Evolutionary conservation across 139 green algal genomes (phyloP), one percentile per base, ranked within the genome.

Genomic region (Chlorella sp.): DNA sequence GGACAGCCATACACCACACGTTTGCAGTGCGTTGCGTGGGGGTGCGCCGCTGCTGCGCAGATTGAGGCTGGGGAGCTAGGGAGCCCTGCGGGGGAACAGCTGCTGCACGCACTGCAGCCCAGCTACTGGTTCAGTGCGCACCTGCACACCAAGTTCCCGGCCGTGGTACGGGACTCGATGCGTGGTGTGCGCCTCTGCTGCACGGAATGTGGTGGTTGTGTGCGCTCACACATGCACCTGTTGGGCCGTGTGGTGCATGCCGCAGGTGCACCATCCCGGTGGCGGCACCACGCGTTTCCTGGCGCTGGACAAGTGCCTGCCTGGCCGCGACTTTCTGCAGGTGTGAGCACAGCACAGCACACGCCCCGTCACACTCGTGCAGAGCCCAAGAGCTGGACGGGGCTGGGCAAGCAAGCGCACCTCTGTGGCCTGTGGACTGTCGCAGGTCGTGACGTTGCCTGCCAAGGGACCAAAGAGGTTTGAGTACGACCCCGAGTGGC

Each of bases 281-380:
- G 73, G 36, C 55, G 30, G 62, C 30, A 49, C 33, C n/a, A 97
- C 92, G 0, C 75, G 83, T 1, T 99, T 99, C 76, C 81, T 99
- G 49, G 90, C 95, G 0, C 81, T 99, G 33, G 94, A 99, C 87
- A 99, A 99, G 86, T 97, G 92, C 85, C 84, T 99, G 23, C 95
- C 95, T 1, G 77, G 85, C 2, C 66, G 93, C 27, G 80, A 93
- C 69, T 99, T 98, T 74, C 69, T 99, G 63, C 95, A 99, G 88
- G 89, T 95, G 33, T 2, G 62, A n/a, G n/a, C n/a, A n/a, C n/a
- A n/a, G n/a, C n/a, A n/a, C n/a, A n/a, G n/a, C n/a, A n/a, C n/a
- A n/a, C n/a, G n/a, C n/a, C n/a, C n/a, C n/a, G n/a, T n/a, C n/a
- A n/a, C n/a, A n/a, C n/a, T n/a, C n/a, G n/a, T n/a, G n/a, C n/a